Evolutionary conservation across 164 flowering plant species (phyloP).

Genomic region (Macadamia integrifolia): DNA sequence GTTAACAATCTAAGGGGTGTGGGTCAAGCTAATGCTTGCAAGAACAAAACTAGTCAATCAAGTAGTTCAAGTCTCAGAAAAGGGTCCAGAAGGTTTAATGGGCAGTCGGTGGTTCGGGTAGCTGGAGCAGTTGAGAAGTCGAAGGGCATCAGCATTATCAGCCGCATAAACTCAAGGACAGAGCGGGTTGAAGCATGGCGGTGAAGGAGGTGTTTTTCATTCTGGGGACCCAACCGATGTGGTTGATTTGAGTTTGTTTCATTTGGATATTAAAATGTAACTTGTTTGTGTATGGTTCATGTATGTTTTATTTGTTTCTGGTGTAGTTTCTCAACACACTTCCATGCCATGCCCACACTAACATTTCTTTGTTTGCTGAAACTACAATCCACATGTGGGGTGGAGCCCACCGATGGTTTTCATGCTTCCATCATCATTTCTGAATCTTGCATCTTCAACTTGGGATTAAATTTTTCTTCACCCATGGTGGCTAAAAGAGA

Average conservation of each 20-base stretch:
- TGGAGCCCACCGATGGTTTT: neutral
- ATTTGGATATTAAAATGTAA: conserved; percentile 9
- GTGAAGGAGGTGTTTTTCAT: conserved; percentile 16
- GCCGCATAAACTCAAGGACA: conserved; percentile 41
- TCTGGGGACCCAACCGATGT: neutral
- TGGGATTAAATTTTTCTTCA: no score
- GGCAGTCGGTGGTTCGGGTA: conserved; percentile 16
- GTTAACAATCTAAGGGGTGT: conserved; percentile 6
- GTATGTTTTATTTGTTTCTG: conserved; percentile 13
- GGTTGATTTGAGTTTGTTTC: conserved; percentile 1
- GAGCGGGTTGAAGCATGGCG: conserved; percentile 82
- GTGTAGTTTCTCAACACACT: conserved; percentile 14
- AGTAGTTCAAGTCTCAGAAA: conserved; percentile 23
- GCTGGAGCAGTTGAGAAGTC: conserved; percentile 31
- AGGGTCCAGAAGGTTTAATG: conserved; percentile 19
- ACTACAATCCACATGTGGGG: neutral
- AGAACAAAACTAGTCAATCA: conserved; percentile 23
- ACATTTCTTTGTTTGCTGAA: conserved; percentile 11
- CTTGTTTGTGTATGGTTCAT: conserved; percentile 14
- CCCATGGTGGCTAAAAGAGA: no score
- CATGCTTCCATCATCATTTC: neutral
- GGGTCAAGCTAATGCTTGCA: conserved; percentile 10
- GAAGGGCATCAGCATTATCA: conserved; percentile 39
- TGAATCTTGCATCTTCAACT: neutral
- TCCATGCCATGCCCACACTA: conserved; percentile 10